phyloP scores from a whole-genome alignment of 2,329 filamentous ascomycete genomes.

The Fusarium transvaalense region DNA sequence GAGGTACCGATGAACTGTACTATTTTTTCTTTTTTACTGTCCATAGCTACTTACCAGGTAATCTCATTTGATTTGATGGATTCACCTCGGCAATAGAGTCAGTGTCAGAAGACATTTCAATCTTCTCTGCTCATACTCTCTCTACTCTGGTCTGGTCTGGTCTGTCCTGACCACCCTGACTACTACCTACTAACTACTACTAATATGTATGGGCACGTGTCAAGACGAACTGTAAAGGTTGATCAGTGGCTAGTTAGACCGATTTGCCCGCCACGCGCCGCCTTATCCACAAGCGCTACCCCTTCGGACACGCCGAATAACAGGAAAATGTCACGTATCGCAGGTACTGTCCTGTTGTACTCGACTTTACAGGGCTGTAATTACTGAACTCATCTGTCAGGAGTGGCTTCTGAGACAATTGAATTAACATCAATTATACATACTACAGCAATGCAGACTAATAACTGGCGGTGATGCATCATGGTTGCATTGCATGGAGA shows the following conservation, averaged over 20 bases:
- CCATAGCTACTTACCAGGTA: neutral
- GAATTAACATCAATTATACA: conserved; percentile 5
- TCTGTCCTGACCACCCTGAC: neutral
- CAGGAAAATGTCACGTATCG: conserved; percentile 16
- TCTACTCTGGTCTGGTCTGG: neutral
- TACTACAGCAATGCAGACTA: conserved; percentile 8
- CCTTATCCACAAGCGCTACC: conserved; percentile 37
- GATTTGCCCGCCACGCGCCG: conserved; percentile 32
- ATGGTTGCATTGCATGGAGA: conserved; percentile 16
- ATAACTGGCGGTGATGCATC: conserved; percentile 8
- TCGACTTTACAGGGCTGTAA: neutral
- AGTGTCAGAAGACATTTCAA: neutral
- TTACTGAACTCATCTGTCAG: conserved; percentile 2
- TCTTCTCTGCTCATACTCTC: neutral
- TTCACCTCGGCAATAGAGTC: conserved; percentile 6
- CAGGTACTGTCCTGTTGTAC: neutral
- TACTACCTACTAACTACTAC: too few species aligned
- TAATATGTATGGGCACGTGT: conserved; percentile 30
- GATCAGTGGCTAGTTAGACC: conserved; percentile 26
- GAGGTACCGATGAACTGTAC: too few species aligned
- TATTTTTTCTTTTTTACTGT: neutral
- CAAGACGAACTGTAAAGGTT: conserved; percentile 21
- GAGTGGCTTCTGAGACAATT: conserved; percentile 18
- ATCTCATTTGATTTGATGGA: neutral
- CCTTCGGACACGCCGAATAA: conserved; percentile 38